Conservation (phyloP, 306 rosid species). For the Fragaria nilgerrensis region DNA sequence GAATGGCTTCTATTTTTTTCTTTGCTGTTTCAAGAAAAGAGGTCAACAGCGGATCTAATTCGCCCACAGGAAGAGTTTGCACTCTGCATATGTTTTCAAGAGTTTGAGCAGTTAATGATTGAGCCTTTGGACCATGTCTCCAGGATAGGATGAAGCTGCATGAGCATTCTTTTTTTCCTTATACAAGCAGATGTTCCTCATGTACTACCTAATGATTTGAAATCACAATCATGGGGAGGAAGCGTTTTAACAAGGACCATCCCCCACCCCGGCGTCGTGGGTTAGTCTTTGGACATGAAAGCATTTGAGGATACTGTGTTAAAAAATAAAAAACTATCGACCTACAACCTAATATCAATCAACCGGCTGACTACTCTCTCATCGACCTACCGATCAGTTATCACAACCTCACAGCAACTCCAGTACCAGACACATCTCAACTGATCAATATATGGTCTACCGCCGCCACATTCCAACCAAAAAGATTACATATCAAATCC, state of each 20-base stretch:
- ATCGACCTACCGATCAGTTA: neutral
- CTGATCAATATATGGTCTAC: too few species aligned
- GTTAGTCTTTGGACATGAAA: too few species aligned
- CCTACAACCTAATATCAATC: too few species aligned
- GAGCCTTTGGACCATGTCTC: conserved; percentile 12
- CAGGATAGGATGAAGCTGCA: neutral
- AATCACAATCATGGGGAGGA: neutral
- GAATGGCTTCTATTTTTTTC: neutral
- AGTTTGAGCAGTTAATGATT: conserved; percentile 21
- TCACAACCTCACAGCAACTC: too few species aligned
- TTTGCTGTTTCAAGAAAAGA: neutral
- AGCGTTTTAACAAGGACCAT: too few species aligned
- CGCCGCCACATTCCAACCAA: too few species aligned
- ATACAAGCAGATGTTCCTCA: neutral
- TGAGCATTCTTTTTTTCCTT: neutral
- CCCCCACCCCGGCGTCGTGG: too few species aligned
- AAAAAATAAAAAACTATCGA: too few species aligned
- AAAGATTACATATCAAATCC: too few species aligned
- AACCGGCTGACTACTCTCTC: neutral
- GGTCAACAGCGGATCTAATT: neutral
- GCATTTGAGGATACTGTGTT: too few species aligned
- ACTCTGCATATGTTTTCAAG: neutral
- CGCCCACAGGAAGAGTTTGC: neutral
- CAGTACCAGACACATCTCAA: too few species aligned
- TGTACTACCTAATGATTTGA: neutral